Conservation (phyloP, 2,329 filamentous ascomycete genomes). For the Xylariaceae sp. region DNA sequence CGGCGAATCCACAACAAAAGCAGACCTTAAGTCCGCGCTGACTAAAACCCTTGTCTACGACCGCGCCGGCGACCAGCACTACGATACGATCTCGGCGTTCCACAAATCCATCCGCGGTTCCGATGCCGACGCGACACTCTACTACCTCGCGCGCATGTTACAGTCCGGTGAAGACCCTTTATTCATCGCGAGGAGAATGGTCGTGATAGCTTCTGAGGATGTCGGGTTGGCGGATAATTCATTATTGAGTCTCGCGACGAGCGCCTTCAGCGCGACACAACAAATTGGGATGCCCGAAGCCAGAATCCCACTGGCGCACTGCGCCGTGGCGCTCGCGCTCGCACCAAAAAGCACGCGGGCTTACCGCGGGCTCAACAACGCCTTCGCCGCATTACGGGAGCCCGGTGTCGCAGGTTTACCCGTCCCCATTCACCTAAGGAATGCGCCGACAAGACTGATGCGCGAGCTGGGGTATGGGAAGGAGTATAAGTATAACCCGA, state of each 20-base stretch:
- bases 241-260: slow-evolving; percentile 78
- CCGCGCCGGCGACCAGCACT: slow-evolving; percentile 91
- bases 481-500: slow-evolving; percentile 95
- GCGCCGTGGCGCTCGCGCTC: slow-evolving; percentile 72
- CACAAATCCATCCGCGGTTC: slow-evolving; percentile 92
- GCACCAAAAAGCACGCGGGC: slow-evolving; percentile 83
- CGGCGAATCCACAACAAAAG: slow-evolving; percentile 63
- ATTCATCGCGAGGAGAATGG: slow-evolving; percentile 86
- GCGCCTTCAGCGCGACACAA: slow-evolving; percentile 81
- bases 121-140: slow-evolving; percentile 82
- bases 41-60: slow-evolving; percentile 96
- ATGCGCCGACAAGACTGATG: slow-evolving; percentile 90
- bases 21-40: slow-evolving; percentile 73
- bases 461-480: slow-evolving; percentile 85
- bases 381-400: slow-evolving; percentile 72
- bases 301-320: slow-evolving; percentile 86
- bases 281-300: slow-evolving; percentile 95
- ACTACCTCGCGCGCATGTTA: slow-evolving; percentile 94
- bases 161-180: slow-evolving; percentile 91
- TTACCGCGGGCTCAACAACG: slow-evolving; percentile 79
- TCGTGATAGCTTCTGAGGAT: slow-evolving; percentile 93
- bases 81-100: slow-evolving; percentile 94
- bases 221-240: slow-evolving; percentile 84
- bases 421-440: slow-evolving; percentile 82
- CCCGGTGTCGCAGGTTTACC: slow-evolving; percentile 78